A percentile compares a stretch with the other conserved stretches of the same genome.
Conservation (phyloP, 2,329 filamentous ascomycete species). For the Cladosporium sphaerospermum region DNA sequence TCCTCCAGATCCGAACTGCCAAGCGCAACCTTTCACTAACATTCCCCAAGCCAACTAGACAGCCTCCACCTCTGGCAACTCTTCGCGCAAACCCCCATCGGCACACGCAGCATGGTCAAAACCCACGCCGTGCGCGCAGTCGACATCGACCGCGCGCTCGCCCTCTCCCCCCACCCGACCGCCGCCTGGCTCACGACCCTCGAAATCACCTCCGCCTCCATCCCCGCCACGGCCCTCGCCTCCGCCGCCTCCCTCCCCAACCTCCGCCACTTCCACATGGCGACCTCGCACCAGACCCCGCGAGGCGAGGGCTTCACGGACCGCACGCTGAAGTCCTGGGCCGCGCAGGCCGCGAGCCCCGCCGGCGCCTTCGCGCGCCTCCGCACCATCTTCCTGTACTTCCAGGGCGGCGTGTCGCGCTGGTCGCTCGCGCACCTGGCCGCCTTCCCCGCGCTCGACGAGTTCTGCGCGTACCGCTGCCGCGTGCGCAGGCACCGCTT, state of each 20-base stretch:
- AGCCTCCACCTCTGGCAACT: constrained; percentile 9
- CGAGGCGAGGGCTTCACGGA: constrained; percentile 12
- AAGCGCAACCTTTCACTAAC: neutral
- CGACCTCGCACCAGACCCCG: neutral
- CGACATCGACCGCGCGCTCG: neutral
- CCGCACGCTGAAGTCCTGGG: constrained; percentile 19
- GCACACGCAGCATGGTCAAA: neutral
- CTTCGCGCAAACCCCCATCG: constrained; percentile 10
- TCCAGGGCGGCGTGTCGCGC: constrained; percentile 9
- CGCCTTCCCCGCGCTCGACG: constrained; percentile 16
- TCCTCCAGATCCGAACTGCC: no score
- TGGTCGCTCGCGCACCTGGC: constrained; percentile 15
- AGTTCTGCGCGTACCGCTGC: constrained; percentile 12
- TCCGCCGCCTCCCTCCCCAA: constrained; percentile 14
- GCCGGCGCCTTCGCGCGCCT: constrained; percentile 16
- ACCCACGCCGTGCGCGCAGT: neutral
- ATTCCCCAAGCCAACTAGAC: constrained; percentile 1
- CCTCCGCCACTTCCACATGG: constrained; percentile 15
- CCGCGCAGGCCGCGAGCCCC: constrained; percentile 10
- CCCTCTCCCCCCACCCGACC: constrained; percentile 3
- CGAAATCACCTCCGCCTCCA: neutral
- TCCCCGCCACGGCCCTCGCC: constrained; percentile 6
- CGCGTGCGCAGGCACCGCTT: neutral
- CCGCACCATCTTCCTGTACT: constrained; percentile 15
- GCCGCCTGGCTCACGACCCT: constrained; percentile 21